Evolutionary conservation across 2,329 filamentous ascomycete species (phyloP).

Genomic region (Sporothrix euskadiensis): DNA sequence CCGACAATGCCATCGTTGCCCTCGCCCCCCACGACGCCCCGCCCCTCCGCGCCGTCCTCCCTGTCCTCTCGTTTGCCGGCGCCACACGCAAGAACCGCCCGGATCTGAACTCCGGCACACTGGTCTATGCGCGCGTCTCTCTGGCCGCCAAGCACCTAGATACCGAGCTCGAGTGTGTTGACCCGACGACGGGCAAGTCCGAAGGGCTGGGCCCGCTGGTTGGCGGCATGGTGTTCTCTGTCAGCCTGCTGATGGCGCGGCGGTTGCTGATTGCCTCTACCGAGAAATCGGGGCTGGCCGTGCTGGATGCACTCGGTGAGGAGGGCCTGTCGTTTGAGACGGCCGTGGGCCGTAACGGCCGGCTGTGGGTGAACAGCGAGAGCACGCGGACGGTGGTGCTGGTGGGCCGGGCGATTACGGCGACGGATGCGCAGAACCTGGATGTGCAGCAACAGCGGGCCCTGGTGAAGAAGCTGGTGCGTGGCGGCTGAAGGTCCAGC

Average conservation of each 20-base stretch:
- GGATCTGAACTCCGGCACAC: constrained; percentile 68
- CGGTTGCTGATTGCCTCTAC: constrained; percentile 68
- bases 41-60: constrained; percentile 62
- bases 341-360: constrained; percentile 88
- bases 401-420: constrained; percentile 74
- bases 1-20: constrained; percentile 77
- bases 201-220: constrained; percentile 83
- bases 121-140: constrained; percentile 86
- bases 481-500: constrained; percentile 54
- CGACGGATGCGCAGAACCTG: constrained; percentile 70
- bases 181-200: constrained; percentile 79
- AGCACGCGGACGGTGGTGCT: constrained; percentile 64
- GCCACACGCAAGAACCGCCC: constrained; percentile 91
- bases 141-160: constrained; percentile 81
- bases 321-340: constrained; percentile 88
- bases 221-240: constrained; percentile 78
- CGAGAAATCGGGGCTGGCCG: constrained; percentile 64
- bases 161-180: constrained; percentile 86
- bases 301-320: constrained; percentile 75
- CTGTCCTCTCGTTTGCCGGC: constrained; percentile 87
- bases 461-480: constrained; percentile 49
- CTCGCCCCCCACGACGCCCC: constrained; percentile 65
- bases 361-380: constrained; percentile 85
- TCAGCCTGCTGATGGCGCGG: constrained; percentile 80
- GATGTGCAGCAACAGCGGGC: constrained; percentile 68